Conservation (phyloP, 1,139 yeast genomes). For the Magnusiomyces clavatus region DNA sequence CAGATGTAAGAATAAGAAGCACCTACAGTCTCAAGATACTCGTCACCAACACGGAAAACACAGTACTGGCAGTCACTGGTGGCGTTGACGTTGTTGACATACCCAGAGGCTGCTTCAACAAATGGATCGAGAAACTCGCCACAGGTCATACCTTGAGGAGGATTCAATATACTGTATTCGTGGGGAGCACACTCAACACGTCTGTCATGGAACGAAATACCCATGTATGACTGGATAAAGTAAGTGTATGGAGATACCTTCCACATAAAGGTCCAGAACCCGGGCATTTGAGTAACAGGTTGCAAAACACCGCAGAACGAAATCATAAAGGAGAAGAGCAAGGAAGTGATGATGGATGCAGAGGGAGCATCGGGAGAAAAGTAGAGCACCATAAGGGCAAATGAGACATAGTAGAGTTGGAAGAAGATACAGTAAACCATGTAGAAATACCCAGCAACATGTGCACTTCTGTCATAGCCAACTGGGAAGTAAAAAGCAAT, state of each 20-base stretch:
- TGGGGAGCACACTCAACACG: conserved; percentile 38
- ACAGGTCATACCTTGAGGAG: conserved; percentile 46
- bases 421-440: conserved; percentile 38
- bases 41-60: conserved; percentile 38
- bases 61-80: conserved; percentile 43
- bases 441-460: conserved; percentile 40
- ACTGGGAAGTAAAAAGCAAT: conserved; percentile 38
- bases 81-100: conserved; percentile 36
- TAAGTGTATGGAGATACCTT: conserved; percentile 49
- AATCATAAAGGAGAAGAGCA: conserved; percentile 42
- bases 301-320: conserved; percentile 56
- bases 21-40: conserved; percentile 37
- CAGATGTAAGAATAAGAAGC: conserved; percentile 42
- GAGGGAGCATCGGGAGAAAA: conserved; percentile 41
- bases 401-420: conserved; percentile 40
- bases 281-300: conserved; percentile 41
- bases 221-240: conserved; percentile 42
- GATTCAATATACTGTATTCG: conserved; percentile 43
- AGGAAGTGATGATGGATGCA: conserved; percentile 41
- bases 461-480: conserved; percentile 33
- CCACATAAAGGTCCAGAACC: conserved; percentile 55
- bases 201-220: conserved; percentile 38
- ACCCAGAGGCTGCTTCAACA: conserved; percentile 36
- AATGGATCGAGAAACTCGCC: conserved; percentile 36
- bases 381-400: conserved; percentile 42